Conservation (phyloP, 1,284 basidiomycete species). For the Meira nashicola region DNA sequence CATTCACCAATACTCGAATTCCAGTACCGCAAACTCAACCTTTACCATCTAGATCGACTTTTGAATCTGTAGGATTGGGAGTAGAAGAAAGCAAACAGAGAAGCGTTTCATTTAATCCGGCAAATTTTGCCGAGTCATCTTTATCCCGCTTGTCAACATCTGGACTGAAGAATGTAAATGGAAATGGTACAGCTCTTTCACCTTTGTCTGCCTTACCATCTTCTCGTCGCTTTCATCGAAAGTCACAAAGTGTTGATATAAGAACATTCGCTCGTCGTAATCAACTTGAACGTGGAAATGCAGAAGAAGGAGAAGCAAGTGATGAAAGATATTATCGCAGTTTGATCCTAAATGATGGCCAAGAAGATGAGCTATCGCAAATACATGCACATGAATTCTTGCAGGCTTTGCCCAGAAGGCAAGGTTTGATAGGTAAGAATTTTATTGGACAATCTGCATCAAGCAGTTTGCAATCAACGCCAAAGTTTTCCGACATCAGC, state of each 20-base stretch:
- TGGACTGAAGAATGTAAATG: not conserved
- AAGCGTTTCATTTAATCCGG: not conserved
- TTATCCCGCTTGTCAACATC: not conserved
- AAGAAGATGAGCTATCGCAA: not conserved
- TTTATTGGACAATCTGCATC: not conserved
- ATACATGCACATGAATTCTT: not conserved
- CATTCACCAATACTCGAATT: slow-evolving; percentile 72
- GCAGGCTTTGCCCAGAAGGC: not conserved
- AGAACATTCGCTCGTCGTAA: slow-evolving; percentile 20
- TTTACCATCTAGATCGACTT: slow-evolving; percentile 22
- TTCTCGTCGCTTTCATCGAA: slow-evolving; percentile 4
- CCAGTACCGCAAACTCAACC: slow-evolving; percentile 57
- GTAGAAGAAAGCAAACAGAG: not conserved
- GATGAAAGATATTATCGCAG: slow-evolving; percentile 11
- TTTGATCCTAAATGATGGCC: not conserved
- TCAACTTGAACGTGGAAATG: not conserved
- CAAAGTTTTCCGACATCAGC: not conserved
- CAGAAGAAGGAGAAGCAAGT: slow-evolving; percentile 1
- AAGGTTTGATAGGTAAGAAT: not conserved
- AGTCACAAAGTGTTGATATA: slow-evolving; percentile 27
- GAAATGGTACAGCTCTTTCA: slow-evolving; percentile 20
- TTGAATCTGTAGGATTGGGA: not conserved
- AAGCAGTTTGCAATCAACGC: not conserved
- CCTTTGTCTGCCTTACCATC: slow-evolving; percentile 9
- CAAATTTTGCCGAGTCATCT: not conserved